Base-by-base conservation (phyloP, 2,329 filamentous ascomycete species). In the Ustulina deusta region DNA sequence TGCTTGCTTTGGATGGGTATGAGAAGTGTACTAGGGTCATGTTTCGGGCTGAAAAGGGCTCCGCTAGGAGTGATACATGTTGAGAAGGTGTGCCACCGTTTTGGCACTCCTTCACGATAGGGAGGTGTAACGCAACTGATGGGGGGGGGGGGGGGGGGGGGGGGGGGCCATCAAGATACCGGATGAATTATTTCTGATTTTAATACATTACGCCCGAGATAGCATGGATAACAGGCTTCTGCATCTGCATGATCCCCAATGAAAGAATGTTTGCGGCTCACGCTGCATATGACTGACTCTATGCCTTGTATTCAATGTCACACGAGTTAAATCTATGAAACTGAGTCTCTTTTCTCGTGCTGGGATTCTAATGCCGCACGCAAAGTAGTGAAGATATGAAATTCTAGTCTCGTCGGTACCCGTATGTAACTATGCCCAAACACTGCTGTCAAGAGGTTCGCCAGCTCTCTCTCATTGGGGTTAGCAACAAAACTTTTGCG, bases 221-320 rank as follows among this genome's bases (percentile, higher is more conserved):
- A 65, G 64, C 65, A 62, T 65, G 61, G 65, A 48, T 59, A 54
- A 38, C 65, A 58, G 51, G 55, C 56, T 40, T 61, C 32, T 63
- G 64, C 68, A 65, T 70, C 59, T 63, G 48, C 42, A 55, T 38
- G 2, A 65, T 58, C 36, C 56, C 62, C 68, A 70, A 70, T 70
- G 55, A 68, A 65, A 68, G 62, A 70, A 51, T 65, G 44, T 58
- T 68, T 49, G 65, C 65, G 62, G 62, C 68, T 68, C 65, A 48
- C 62, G 65, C 65, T 55, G 54, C 68, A 65, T 63, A 60, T 42
- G 55, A 61, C 57, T 42, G 55, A 61, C 57, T 52, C 2, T 56
- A 48, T 40, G 27, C 61, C 42, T 55, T n/a, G 40, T 10, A 29
- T 56, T 38, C 60, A 20, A 46, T 58, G 42, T 42, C 51, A 40